phyloP scores from a whole-genome alignment of 2,329 filamentous ascomycete genomes.

The Exophiala calicioides region DNA sequence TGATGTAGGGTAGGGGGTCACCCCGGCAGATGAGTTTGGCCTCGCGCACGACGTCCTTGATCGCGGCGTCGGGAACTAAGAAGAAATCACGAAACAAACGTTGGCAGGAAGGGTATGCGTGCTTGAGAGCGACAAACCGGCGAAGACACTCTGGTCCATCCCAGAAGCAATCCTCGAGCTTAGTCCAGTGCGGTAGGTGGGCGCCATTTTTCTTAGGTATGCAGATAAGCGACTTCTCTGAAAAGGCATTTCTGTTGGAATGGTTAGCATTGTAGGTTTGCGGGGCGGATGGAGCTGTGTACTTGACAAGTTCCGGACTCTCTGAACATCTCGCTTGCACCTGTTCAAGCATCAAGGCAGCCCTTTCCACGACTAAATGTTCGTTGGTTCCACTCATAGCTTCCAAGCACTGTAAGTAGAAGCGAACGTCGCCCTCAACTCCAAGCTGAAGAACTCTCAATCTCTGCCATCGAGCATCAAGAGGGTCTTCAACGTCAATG shows the following conservation, averaged over 20 bases:
- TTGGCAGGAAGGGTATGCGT: slow-evolving; percentile 12
- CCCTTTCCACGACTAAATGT: slow-evolving; percentile 1
- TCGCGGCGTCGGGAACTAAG: slow-evolving; percentile 1
- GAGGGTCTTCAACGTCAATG: slow-evolving; percentile 5
- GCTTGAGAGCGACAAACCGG: slow-evolving; percentile 10
- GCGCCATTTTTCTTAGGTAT: slow-evolving; percentile 2
- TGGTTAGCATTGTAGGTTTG: neutral
- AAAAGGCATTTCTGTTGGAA: slow-evolving; percentile 1
- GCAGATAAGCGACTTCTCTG: slow-evolving; percentile 7
- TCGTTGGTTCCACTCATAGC: slow-evolving; percentile 4
- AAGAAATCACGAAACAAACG: slow-evolving; percentile 12
- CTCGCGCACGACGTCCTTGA: slow-evolving; percentile 8
- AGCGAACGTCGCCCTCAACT: slow-evolving; percentile 9
- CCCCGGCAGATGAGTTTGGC: neutral
- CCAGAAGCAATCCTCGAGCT: slow-evolving; percentile 11
- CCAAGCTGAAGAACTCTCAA: slow-evolving; percentile 4
- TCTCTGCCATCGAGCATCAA: slow-evolving; percentile 9
- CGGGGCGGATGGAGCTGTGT: no score
- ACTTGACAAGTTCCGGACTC: slow-evolving; percentile 4
- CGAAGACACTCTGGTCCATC: slow-evolving; percentile 9
- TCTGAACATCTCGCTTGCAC: slow-evolving; percentile 9
- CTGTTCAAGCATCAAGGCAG: slow-evolving; percentile 6
- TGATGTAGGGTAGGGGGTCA: slow-evolving; percentile 11
- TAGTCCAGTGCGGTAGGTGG: slow-evolving; percentile 2
- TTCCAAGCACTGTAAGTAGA: slow-evolving; percentile 10